These are phyloP conservation scores for Zalaria sp. DNA, from an alignment of 2,329 filamentous ascomycete genomes.

Conservation along the genomic window DNA sequence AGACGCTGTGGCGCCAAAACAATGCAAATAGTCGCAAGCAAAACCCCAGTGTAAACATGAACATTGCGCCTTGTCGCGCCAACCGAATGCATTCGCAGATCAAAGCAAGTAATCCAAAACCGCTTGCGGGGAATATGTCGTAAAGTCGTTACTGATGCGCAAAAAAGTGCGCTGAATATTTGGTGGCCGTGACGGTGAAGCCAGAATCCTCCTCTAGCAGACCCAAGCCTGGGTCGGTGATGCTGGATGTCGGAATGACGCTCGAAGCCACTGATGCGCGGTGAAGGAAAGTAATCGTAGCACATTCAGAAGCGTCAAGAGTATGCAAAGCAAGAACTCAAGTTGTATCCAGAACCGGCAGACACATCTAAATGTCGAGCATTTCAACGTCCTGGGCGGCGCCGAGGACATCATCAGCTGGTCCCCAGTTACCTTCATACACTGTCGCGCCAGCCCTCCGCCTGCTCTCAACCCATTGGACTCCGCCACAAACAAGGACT, in stretches of 20 bases:
- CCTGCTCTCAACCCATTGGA: conserved; percentile 66
- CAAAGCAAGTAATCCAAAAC: not conserved
- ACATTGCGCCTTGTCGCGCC: no score
- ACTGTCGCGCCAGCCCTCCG: conserved; percentile 83
- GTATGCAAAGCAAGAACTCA: not conserved
- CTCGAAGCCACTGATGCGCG: no score
- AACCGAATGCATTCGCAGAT: no score
- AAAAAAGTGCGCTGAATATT: not conserved
- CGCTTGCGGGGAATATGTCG: not conserved
- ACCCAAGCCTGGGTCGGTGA: not conserved
- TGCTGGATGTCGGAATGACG: not conserved
- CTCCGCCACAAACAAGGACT: conserved; percentile 56
- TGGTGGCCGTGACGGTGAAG: not conserved
- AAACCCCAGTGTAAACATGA: no score
- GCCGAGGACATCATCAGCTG: conserved; percentile 48
- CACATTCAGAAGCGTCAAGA: no score
- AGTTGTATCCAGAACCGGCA: not conserved
- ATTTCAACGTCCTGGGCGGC: conserved; percentile 43
- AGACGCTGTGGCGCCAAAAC: no score
- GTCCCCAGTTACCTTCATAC: conserved; percentile 92
- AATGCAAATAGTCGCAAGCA: no score
- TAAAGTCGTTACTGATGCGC: not conserved
- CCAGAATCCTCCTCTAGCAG: not conserved
- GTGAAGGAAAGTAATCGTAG: not conserved
- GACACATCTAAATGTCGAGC: conserved; percentile 34